Base-by-base conservation (phyloP, 345 rosid species). In the Eutrema japonicum region DNA sequence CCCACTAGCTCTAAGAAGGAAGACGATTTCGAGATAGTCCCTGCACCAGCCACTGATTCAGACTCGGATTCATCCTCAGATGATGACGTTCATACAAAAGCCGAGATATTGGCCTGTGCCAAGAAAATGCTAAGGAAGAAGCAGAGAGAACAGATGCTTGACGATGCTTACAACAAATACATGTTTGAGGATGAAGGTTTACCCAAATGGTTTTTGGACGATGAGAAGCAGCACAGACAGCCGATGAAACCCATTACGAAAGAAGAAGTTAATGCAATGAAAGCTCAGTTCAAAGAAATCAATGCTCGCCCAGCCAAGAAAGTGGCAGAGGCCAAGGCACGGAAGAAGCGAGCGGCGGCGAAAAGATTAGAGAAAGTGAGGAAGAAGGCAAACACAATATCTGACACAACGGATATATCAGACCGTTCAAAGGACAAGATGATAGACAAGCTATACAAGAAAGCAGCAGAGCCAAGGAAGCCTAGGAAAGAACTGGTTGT, bases 51-150 rank as follows among this genome's bases (percentile, higher is more conserved):
- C 50, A 85, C 89, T 3, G 96, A 92, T 81, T 89, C 97, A 5
- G 85, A 89, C 52, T 91, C 86, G 10, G 88, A 85, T 61, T 95
- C 96, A 13, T 89, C 90, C 49, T 87, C 93, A 3, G 96, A 90
- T 64, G 93, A 88, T 30, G 86, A 82, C 3, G 79, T 78, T 52
- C 79, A 88, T 7, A 42, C 86, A 38, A 95, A 92, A 71, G 98
- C 98, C 4, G 96, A 95, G 83, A 79, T 92, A 78, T 80, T 95
- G 83, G 96, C 98, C 14, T 88, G 79, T 73, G 96, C 94, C 30
- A 92, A 95, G 85, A 92, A 86, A 81, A 92, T 95, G 98, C 81
- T 88, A 70, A 85, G 91, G 83, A 95, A 95, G 82, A 95, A 92
- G 80, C 86, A 74, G 62, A 85, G 99, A 67, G 96, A 90, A 73